Evolutionary conservation across 2,329 filamentous ascomycete genomes (phyloP), one percentile per base, ranked within the genome.

Genomic region (Colletotrichum echinochloae): DNA sequence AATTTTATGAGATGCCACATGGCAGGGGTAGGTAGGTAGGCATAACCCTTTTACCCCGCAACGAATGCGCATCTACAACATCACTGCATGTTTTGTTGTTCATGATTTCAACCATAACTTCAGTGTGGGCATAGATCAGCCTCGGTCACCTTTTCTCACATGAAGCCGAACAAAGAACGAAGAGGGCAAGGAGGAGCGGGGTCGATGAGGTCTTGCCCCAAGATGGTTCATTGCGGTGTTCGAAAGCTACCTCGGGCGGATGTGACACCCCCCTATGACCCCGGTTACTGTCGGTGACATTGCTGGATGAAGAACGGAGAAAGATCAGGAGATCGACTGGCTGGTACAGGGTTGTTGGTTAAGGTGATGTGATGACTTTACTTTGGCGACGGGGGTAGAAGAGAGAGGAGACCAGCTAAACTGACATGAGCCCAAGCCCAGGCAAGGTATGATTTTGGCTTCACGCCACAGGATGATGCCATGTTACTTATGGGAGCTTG

Each of bases 181-280:
- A 28, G 18, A 37, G 7, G 30, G 28, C 28, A 30, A 18, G 18
- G 26, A 16, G 48, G 37, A 37, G 62, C 23, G 55, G 48, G 62
- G 60, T 51, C n/a, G 52, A 30, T 44, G 44, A 60, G 62, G 62
- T 49, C 16, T 59, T 39, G 18, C 33, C 55, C 66, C 39, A 49
- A 60, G 62, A n/a, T 35, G 66, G 66, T 41, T 18, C 62, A 55
- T 49, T 18, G n/a, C 48, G 55, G 46, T 14, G 60, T 41, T 66
- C 37, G 12, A 60, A 66, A 55, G 66, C 62, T 41, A 65, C 66
- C 55, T 23, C 14, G 49, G 39, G 35, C 66, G 62, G 55, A 59
- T 60, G 55, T 66, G 48, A 70, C 49, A 26, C 49, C 33, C 51
- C 65, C 39, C 26, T 18, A 59, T 20, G 46, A 44, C 65, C 55